phyloP scores from a whole-genome alignment of 805 yeast species.

The Pachysolen tannophilus region DNA sequence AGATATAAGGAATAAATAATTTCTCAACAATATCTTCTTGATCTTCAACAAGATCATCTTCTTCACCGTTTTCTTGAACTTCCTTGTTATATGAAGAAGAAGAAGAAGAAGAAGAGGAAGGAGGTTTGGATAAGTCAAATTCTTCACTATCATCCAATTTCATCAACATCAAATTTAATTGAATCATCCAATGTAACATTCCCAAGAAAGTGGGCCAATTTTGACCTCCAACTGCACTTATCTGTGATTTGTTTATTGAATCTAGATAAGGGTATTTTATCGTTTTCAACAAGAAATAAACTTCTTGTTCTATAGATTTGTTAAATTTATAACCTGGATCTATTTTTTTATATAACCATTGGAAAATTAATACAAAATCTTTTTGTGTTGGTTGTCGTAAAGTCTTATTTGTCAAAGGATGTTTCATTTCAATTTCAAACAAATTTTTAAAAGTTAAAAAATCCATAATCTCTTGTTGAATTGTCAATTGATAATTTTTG shows the following conservation, averaged over 20 bases:
- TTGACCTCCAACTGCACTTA: slow-evolving; percentile 86
- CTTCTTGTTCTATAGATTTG: slow-evolving; percentile 67
- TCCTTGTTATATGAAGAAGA: slow-evolving; percentile 20
- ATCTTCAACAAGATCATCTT: slow-evolving; percentile 15
- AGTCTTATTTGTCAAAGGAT: slow-evolving; percentile 56
- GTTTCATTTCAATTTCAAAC: slow-evolving; percentile 71
- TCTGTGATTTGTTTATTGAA: slow-evolving; percentile 73
- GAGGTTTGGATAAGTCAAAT: no score
- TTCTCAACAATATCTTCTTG: slow-evolving; percentile 12
- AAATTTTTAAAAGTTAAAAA: slow-evolving; percentile 47
- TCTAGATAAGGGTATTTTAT: slow-evolving; percentile 77
- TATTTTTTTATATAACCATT: slow-evolving; percentile 65
- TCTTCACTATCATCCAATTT: slow-evolving; percentile 26
- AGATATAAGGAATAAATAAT: slow-evolving; percentile 51
- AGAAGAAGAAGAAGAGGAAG: slow-evolving; percentile 11
- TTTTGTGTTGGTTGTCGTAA: slow-evolving; percentile 78
- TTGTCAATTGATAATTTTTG: slow-evolving; percentile 51
- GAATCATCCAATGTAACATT: slow-evolving; percentile 75
- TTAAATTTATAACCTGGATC: slow-evolving; percentile 75
- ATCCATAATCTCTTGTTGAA: slow-evolving; percentile 61
- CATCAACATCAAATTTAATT: slow-evolving; percentile 39
- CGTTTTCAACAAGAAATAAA: slow-evolving; percentile 54
- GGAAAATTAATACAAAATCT: slow-evolving; percentile 71
- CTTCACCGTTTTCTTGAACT: slow-evolving; percentile 7
- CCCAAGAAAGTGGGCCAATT: slow-evolving; percentile 83